These are phyloP conservation scores for Fusarium sp. DNA, from an alignment of 2,329 filamentous ascomycete species.

Conservation along the genomic window DNA sequence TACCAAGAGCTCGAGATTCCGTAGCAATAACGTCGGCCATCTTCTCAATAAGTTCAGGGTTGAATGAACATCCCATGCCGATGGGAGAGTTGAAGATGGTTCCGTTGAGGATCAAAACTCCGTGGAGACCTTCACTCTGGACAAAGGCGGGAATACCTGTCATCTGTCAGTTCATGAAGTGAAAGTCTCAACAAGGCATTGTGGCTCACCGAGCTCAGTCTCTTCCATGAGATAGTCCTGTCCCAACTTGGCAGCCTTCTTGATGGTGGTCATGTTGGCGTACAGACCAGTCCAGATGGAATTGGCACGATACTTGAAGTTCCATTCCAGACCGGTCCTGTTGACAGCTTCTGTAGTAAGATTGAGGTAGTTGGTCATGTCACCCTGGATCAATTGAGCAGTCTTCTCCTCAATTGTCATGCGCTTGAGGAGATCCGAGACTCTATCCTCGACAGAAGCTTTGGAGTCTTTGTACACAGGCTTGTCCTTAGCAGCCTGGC, in stretches of 20 bases:
- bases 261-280: conserved; percentile 71
- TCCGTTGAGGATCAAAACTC: conserved; percentile 76
- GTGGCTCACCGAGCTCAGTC: conserved; percentile 48
- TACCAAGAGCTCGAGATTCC: conserved; percentile 74
- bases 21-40: conserved; percentile 75
- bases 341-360: conserved; percentile 75
- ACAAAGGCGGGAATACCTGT: conserved; percentile 77
- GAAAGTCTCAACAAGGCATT: conserved; percentile 47
- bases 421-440: conserved; percentile 74
- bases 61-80: conserved; percentile 77
- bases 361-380: conserved; percentile 80
- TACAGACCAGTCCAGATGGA: conserved; percentile 79
- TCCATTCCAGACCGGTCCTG: conserved; percentile 72
- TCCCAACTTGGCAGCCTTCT: conserved; percentile 70
- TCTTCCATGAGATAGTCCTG: conserved; percentile 75
- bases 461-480: conserved; percentile 72
- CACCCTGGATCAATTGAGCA: conserved; percentile 75
- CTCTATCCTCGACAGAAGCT: conserved; percentile 71
- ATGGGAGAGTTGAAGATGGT: conserved; percentile 86
- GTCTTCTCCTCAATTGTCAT: conserved; percentile 83
- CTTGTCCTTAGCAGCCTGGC: conserved; percentile 44
- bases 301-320: conserved; percentile 73
- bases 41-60: conserved; percentile 70
- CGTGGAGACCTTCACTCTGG: conserved; percentile 80
- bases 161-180: background rate